These are phyloP conservation scores for Coemansia asiatica DNA, from an alignment of 192 early-diverging fungal species.

Conservation along the genomic window DNA sequence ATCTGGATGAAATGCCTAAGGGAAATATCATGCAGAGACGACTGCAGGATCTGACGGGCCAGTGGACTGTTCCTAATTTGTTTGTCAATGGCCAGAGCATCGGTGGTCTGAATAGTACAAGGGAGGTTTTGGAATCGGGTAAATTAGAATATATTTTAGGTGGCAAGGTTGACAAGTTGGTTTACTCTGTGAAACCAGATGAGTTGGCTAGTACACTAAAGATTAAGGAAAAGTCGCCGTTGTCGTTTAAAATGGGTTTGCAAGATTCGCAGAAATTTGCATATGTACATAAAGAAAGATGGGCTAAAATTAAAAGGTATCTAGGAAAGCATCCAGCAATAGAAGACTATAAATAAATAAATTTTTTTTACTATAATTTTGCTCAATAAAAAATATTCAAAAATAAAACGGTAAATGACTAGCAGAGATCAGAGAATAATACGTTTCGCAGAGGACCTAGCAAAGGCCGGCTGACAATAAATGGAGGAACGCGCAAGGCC, in stretches of 20 bases:
- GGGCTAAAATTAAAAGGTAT: conserved; percentile 40
- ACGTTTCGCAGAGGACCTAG: conserved; percentile 35
- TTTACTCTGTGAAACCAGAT: conserved; percentile 37
- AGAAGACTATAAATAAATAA: conserved; percentile 15
- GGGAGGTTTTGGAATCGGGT: conserved; percentile 23
- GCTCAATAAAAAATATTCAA: background rate
- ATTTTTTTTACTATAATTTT: too few species aligned
- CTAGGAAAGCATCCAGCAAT: conserved; percentile 41
- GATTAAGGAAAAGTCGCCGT: conserved; percentile 29
- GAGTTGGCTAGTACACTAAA: conserved; percentile 14
- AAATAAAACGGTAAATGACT: background rate
- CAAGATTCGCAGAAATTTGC: conserved; percentile 37
- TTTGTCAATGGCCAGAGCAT: conserved; percentile 47
- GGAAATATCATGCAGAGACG: conserved; percentile 39
- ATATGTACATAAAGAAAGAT: conserved; percentile 39
- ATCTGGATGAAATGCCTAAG: conserved; percentile 24
- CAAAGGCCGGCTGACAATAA: conserved; percentile 43
- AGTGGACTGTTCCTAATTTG: conserved; percentile 45
- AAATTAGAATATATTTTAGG: conserved; percentile 15
- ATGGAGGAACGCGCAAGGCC: conserved; percentile 35
- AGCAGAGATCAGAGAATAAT: conserved; percentile 38
- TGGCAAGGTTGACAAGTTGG: conserved; percentile 31
- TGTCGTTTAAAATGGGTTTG: conserved; percentile 42
- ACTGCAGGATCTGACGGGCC: conserved; percentile 38
- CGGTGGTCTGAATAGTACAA: conserved; percentile 14